Conservation (phyloP, 257 asterid species). For the Plantago major region DNA sequence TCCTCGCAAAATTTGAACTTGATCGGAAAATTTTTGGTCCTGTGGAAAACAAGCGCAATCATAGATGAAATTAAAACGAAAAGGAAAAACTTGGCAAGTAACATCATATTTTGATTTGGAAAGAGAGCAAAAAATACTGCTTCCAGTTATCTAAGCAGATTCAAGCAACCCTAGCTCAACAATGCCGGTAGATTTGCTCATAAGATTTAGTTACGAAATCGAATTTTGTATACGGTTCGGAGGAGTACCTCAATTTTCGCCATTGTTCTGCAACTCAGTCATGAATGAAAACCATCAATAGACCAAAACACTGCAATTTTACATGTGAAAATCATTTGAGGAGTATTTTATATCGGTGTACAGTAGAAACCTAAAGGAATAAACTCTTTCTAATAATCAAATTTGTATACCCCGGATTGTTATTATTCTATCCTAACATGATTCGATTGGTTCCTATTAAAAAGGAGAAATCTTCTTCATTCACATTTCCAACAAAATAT, state of each 20-base stretch:
- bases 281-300: no score
- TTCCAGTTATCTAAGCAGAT: background rate
- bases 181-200: background rate
- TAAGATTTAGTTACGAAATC: background rate
- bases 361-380: no score
- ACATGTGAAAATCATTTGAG: no score
- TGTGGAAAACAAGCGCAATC: constrained; percentile 14
- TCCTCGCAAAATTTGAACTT: constrained; percentile 33
- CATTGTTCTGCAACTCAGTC: constrained; percentile 19
- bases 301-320: no score
- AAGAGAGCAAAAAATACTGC: constrained; percentile 4
- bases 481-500: no score
- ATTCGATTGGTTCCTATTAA: no score
- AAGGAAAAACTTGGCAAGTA: background rate
- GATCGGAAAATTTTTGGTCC: constrained; percentile 24
- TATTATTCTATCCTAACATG: no score
- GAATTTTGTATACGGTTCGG: background rate
- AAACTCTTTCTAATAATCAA: no score
- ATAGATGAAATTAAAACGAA: no score
- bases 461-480: no score
- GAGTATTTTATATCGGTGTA: no score
- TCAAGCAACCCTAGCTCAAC: background rate
- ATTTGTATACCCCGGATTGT: no score
- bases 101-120: constrained; percentile 1
- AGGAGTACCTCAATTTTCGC: constrained; percentile 29